phyloP scores from a whole-genome alignment of 2,329 filamentous ascomycete genomes.

The Colletotrichum sp. region DNA sequence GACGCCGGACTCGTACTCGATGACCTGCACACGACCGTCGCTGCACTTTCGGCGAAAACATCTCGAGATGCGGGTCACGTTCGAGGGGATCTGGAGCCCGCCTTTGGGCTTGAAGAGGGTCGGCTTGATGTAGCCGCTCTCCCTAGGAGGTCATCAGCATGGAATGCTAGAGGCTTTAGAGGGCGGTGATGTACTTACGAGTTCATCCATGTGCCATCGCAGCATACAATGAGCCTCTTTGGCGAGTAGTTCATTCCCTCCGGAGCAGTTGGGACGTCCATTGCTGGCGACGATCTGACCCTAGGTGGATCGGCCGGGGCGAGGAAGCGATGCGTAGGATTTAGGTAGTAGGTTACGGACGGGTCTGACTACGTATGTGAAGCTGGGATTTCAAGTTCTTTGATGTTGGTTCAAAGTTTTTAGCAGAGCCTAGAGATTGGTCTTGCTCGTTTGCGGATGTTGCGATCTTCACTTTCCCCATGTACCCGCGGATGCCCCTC shows the following conservation, averaged over 20 bases:
- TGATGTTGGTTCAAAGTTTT: not conserved
- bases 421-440: not conserved
- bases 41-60: conserved; percentile 56
- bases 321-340: not conserved
- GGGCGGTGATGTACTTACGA: conserved; percentile 27
- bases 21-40: conserved; percentile 61
- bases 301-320: not conserved
- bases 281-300: not conserved
- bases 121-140: conserved; percentile 50
- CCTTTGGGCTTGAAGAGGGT: conserved; percentile 38
- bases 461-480: not conserved
- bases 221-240: conserved; percentile 57
- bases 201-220: conserved; percentile 61
- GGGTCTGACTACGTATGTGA: not conserved
- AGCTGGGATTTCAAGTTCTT: not conserved
- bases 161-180: not conserved
- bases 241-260: not conserved
- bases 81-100: conserved; percentile 58
- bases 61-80: conserved; percentile 65
- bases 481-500: not conserved
- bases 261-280: not conserved
- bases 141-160: conserved; percentile 27
- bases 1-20: conserved; percentile 66
- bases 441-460: not conserved
- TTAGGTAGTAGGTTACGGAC: not conserved